Evolutionary conservation across 1,284 basidiomycete genomes (phyloP), one percentile per base, ranked within the genome.

Genomic region (Athelia psychrophila): DNA sequence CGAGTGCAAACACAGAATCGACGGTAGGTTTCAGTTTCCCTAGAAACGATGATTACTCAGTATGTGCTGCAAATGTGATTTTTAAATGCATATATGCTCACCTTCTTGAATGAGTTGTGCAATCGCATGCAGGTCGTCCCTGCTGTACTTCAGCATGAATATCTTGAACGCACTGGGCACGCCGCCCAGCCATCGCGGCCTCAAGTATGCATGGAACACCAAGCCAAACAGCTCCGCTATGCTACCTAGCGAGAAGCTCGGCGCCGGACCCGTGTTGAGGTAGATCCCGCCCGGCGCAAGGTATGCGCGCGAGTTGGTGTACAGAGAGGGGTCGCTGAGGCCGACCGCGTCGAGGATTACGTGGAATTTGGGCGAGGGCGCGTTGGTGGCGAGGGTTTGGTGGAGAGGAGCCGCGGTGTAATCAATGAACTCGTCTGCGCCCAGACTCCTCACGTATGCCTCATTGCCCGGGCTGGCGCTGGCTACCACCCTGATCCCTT

Each of bases 1-100:
- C 75, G 50, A 88, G 13, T 3, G 62, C 62, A 54, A 71, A 79
- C 2, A 82, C 77, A 0, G 80, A 83, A 64, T 91, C 87, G 6
- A 91, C 76, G 0, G 76, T 59, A 0, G 84, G 74, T 56, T 78
- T 80, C 3, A 88, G 60, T 52, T 73, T 72, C 32, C 82, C 84
- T 78, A 51, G 15, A 47, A 56, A 32, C 10, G 45, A 36, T 44
- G 8, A 42, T 24, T 18, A 24, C 48, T 27, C 25, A 42, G 24
- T 9, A 22, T 47, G 10, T 16, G 16, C 53, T 36, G 54, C 38
- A 50, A 35, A 23, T 18, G 27, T 3, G 25, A 24, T 16, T 23
- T n/a, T 32, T 20, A 38, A 20, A n/a, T 45, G 44, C 18, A 42
- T 40, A 8, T 50, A 33, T 38, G 18, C 10, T n/a, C 51, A 80